These are phyloP conservation scores for Eucalyptus polybractea DNA, from an alignment of 345 rosid species.

Conservation along the genomic window DNA sequence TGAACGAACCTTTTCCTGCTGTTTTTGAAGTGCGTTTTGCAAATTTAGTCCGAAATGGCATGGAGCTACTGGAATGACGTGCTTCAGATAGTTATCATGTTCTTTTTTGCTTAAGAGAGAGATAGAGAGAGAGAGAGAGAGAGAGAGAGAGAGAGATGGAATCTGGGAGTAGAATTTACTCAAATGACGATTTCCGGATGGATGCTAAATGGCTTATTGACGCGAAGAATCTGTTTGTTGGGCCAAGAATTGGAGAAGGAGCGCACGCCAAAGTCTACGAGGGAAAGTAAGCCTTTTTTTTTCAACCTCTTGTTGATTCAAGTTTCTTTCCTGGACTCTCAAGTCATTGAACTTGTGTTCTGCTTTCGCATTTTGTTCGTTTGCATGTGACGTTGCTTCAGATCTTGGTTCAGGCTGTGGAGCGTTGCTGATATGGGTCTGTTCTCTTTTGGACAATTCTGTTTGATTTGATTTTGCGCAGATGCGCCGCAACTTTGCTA, in stretches of 20 bases:
- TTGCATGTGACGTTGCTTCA: neutral
- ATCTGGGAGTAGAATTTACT: constrained; percentile 45
- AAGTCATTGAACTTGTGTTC: neutral
- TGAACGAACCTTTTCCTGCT: neutral
- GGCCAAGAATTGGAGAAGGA: constrained; percentile 96
- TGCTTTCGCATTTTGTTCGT: neutral
- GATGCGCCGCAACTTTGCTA: neutral
- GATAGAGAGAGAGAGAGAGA: neutral
- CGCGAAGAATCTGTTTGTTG: constrained; percentile 86
- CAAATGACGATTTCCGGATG: constrained; percentile 32
- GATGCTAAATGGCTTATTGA: constrained; percentile 83
- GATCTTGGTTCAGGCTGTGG: neutral
- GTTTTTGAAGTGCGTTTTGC: neutral
- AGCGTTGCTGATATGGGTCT: neutral
- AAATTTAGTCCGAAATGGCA: neutral
- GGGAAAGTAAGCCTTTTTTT: constrained; percentile 63
- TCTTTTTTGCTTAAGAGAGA: neutral
- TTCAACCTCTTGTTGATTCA: neutral
- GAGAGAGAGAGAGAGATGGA: constrained; percentile 36
- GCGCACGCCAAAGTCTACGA: constrained; percentile 98
- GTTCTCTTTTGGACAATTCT: neutral
- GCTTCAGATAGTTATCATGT: neutral
- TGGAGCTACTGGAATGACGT: neutral
- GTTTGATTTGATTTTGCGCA: neutral
- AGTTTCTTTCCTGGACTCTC: neutral